These are phyloP conservation scores for Calonectria multiphialidica DNA, from an alignment of 2,329 filamentous ascomycete species.

Conservation along the genomic window DNA sequence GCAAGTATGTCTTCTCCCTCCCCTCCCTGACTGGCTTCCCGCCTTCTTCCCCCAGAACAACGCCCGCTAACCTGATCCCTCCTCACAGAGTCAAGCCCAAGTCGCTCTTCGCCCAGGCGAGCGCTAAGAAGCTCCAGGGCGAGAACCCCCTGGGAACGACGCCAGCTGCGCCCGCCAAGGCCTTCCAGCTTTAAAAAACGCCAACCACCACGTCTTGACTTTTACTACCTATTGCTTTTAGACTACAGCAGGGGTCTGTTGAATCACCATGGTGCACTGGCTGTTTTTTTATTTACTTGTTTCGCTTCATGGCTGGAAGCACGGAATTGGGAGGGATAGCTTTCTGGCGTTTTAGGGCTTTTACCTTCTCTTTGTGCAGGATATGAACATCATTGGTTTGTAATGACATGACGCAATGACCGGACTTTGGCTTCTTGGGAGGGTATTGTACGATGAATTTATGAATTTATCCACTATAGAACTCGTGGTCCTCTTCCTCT, in stretches of 20 bases:
- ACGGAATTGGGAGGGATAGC: conserved; percentile 30
- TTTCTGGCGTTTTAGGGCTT: conserved; percentile 37
- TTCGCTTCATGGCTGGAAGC: conserved; percentile 34
- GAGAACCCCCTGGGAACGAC: conserved; percentile 56
- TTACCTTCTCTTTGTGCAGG: conserved; percentile 34
- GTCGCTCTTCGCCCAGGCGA: conserved; percentile 76
- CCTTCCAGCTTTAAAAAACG: conserved; percentile 34
- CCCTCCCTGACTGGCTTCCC: too few species aligned
- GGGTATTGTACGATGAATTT: conserved; percentile 36
- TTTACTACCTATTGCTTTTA: conserved; percentile 22
- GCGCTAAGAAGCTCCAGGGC: conserved; percentile 70
- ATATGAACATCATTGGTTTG: conserved; percentile 38
- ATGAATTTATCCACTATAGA: conserved; percentile 33
- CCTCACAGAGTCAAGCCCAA: conserved; percentile 71
- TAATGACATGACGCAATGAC: conserved; percentile 47
- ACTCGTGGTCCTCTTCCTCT: conserved; percentile 17
- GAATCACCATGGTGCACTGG: conserved; percentile 25
- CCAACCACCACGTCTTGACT: conserved; percentile 1
- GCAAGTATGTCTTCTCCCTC: conserved; percentile 70
- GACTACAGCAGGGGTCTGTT: conserved; percentile 27
- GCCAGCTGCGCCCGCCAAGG: conserved; percentile 48
- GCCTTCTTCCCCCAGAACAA: neutral
- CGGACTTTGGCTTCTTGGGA: conserved; percentile 35
- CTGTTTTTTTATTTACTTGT: conserved; percentile 23
- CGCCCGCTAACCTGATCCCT: conserved; percentile 33